Conservation (phyloP, 371 early-diverging fungal genomes). For the Neoconidiobolus thromboides region DNA sequence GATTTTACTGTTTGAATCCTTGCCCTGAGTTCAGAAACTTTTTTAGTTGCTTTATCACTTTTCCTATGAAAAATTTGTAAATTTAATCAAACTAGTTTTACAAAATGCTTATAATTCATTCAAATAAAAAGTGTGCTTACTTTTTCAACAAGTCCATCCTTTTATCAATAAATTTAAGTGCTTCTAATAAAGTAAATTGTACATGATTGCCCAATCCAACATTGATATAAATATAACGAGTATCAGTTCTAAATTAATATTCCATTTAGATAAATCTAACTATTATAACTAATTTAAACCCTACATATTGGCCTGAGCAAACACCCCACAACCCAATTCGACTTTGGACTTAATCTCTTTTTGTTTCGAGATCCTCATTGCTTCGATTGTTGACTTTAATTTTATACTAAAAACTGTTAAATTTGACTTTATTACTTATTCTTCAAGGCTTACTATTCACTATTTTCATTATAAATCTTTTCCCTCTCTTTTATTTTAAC, state of each 20-base stretch:
- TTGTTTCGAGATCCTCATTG: background rate
- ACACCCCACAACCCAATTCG: background rate
- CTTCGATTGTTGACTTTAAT: background rate
- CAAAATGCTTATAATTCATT: background rate
- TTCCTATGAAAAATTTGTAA: too few relatives aligned
- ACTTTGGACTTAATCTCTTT: background rate
- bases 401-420: background rate
- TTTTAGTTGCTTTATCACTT: too few relatives aligned
- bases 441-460: too few relatives aligned
- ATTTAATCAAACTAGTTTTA: too few relatives aligned
- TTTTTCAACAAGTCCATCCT: background rate
- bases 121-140: background rate
- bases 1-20: too few relatives aligned
- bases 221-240: background rate
- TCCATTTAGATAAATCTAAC: background rate
- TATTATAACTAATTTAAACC: background rate
- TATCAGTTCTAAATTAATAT: background rate
- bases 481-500: too few relatives aligned
- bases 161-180: background rate
- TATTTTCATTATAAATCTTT: too few relatives aligned
- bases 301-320: constrained; percentile 4
- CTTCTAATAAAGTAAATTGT: constrained; percentile 3
- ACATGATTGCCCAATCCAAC: background rate
- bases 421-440: too few relatives aligned
- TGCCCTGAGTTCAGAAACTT: too few relatives aligned